Base-by-base conservation (phyloP, 305 asterid genomes). In the Fraxinus angustifolia region DNA sequence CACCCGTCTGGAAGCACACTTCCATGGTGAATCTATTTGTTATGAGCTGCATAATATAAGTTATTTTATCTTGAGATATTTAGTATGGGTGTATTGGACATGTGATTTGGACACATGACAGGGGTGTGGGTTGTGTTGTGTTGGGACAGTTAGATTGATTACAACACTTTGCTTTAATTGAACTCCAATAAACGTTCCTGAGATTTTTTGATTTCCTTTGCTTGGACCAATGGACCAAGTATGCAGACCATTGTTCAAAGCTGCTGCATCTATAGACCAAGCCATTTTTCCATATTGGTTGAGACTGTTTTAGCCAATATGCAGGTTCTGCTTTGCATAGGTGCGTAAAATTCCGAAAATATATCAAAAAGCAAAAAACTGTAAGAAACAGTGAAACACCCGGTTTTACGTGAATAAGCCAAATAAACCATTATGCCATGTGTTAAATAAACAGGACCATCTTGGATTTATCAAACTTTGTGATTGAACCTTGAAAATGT, bases 1-100 rank as follows among this genome's bases (percentile, higher is more conserved):
- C 78, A 60, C 50, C 68, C 67, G 72, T 73, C 70, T 50, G 30
- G 68, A 67, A 21, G 11, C 81, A 42, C 2, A 67, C 65, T 81
- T 81, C 42, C 31, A 75, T 60, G 38, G 79, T 34, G 50, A 74
- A 75, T 76, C 50, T 82, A 65, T 78, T 75, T 33, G 77, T 21
- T 36, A 76, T 68, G 72, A 75, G 60, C 42, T 79, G 79, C 75
- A 72, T 50, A 26, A 62, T 34, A 53, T 40, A 73, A 19, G 45
- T 17, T 77, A 17, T 3, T 36, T 70, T 16, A 35, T 35, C 38
- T 82, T 72, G 73, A 45, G 38, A 75, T n/a, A 23, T 71, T 67
- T 30, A 62, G 34, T 58, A 60, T 79, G 71, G 42, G 17, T 30
- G 65, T 21, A 70, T 65, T 68, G 80, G 19, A 76, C 84, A 35